Conservation (phyloP, 2,329 filamentous ascomycete genomes). For the Penicillium thymicola region DNA sequence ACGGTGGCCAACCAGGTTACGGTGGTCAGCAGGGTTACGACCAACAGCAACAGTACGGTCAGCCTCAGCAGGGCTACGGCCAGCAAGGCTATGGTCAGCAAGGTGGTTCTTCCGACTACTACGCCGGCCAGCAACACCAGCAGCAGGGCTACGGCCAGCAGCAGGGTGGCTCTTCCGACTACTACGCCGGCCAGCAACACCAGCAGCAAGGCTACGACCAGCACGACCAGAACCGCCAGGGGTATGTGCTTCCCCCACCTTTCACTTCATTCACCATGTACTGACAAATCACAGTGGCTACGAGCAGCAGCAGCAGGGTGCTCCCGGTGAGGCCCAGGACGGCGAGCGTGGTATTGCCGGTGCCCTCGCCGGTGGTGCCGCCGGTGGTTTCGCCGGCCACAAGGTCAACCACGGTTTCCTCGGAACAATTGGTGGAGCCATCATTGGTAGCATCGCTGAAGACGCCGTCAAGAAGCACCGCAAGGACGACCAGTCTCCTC, state of each 20-base stretch:
- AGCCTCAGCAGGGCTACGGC: constrained; percentile 26
- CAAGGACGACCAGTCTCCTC: constrained; percentile 33
- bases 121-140: constrained; percentile 20
- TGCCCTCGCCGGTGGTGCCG: constrained; percentile 46
- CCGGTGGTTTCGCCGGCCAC: constrained; percentile 47
- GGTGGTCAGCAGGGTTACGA: constrained; percentile 22
- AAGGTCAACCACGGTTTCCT: constrained; percentile 49
- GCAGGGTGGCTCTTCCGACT: constrained; percentile 11
- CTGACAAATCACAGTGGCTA: constrained; percentile 24
- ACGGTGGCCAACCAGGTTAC: constrained; percentile 24
- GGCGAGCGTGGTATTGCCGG: constrained; percentile 48
- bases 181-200: constrained; percentile 19
- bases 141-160: constrained; percentile 21
- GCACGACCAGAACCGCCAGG: constrained; percentile 27
- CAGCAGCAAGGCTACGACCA: constrained; percentile 14
- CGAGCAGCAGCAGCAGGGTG: constrained; percentile 26
- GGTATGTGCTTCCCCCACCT: constrained; percentile 19
- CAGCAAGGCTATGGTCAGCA: constrained; percentile 21
- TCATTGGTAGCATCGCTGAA: constrained; percentile 46
- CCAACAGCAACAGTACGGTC: constrained; percentile 25
- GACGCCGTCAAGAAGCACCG: constrained; percentile 45
- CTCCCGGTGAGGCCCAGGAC: constrained; percentile 40
- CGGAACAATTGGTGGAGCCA: constrained; percentile 48
- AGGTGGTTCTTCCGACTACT: constrained; percentile 12
- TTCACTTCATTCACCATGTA: background rate